Percentiles rank a stretch among this genome's conserved stretches.
Conservation (phyloP, 2,329 filamentous ascomycete genomes). For the Zalaria sp. region DNA sequence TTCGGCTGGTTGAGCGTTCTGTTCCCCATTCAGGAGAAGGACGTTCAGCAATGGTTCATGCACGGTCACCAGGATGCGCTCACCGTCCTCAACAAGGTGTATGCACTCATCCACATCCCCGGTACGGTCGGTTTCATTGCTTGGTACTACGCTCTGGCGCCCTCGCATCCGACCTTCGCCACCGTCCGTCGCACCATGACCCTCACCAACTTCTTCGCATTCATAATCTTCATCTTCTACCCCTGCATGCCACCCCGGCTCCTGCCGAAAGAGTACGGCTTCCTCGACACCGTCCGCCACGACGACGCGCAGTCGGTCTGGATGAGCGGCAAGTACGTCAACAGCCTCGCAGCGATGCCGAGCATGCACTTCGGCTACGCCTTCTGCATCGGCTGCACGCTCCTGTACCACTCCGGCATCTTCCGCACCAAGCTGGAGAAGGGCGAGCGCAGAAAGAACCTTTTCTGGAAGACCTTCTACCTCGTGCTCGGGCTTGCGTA, state of each 20-base stretch:
- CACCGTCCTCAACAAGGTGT: conserved; percentile 43
- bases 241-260: conserved; percentile 40
- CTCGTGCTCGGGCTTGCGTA: conserved; percentile 36
- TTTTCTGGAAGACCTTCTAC: conserved; percentile 29
- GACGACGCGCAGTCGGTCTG: conserved; percentile 32
- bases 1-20: conserved; percentile 34
- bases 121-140: conserved; percentile 48
- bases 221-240: conserved; percentile 37
- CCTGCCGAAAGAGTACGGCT: conserved; percentile 28
- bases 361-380: conserved; percentile 42
- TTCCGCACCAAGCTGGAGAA: conserved; percentile 27
- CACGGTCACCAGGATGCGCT: conserved; percentile 37
- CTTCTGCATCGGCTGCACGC: conserved; percentile 37
- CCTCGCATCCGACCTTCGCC: conserved; percentile 31
- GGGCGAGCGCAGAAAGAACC: conserved; percentile 27
- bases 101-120: conserved; percentile 47
- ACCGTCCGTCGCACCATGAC: conserved; percentile 31
- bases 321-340: conserved; percentile 32
- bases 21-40: conserved; percentile 37
- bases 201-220: conserved; percentile 39
- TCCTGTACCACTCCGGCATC: conserved; percentile 38
- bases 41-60: conserved; percentile 44
- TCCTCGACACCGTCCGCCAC: conserved; percentile 32
- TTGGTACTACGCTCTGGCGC: conserved; percentile 49
- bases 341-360: conserved; percentile 32